Conservation (phyloP, 208 protist genomes). For the Novymonas esmeraldas region DNA sequence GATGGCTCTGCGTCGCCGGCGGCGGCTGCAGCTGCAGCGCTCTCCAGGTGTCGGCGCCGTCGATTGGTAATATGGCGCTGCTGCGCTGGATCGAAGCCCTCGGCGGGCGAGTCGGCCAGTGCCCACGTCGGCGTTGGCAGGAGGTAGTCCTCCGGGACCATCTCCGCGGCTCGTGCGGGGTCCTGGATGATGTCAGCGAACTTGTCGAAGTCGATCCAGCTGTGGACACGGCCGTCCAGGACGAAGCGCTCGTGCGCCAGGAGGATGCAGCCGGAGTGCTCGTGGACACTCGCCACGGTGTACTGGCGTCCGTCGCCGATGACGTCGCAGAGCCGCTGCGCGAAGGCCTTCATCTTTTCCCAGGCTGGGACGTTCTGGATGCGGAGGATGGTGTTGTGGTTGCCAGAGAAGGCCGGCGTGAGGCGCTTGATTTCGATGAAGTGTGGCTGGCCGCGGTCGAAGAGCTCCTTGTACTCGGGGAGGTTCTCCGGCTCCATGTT, state of each 20-base stretch:
- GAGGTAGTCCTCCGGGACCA: conserved; percentile 77
- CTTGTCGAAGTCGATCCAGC: conserved; percentile 92
- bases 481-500: conserved; percentile 92
- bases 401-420: conserved; percentile 92
- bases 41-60: conserved; percentile 37
- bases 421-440: conserved; percentile 96
- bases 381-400: conserved; percentile 72
- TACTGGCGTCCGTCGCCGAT: conserved; percentile 71
- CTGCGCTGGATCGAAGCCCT: conserved; percentile 91
- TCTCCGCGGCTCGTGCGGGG: conserved; percentile 22
- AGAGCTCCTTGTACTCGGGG: conserved; percentile 89
- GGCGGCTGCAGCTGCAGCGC: neutral
- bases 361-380: conserved; percentile 96
- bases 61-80: conserved; percentile 63
- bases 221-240: conserved; percentile 64
- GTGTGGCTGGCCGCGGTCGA: conserved; percentile 85
- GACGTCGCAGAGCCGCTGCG: conserved; percentile 51
- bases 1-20: neutral
- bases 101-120: conserved; percentile 48
- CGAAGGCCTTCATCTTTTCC: conserved; percentile 83
- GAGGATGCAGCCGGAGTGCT: conserved; percentile 90
- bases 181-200: conserved; percentile 65
- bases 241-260: conserved; percentile 79
- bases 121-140: conserved; percentile 81
- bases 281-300: conserved; percentile 80